These are phyloP conservation scores for Cystobasidium onofrii DNA, from an alignment of 768 basidiomycete species.

Conservation along the genomic window DNA sequence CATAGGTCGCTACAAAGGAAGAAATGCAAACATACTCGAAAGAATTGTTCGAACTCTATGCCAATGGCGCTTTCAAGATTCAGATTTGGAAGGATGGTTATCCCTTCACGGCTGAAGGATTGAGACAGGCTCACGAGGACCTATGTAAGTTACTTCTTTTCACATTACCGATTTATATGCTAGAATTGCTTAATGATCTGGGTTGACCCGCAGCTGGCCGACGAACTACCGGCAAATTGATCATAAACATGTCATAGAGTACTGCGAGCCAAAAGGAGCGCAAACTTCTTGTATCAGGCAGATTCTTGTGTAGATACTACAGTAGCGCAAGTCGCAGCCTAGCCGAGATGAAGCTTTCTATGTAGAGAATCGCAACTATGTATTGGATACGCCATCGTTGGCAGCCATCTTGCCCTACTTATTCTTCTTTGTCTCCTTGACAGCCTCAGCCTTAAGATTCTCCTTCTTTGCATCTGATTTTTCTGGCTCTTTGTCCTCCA, in stretches of 20 bases:
- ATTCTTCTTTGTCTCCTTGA: conserved; percentile 24
- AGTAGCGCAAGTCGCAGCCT: too few species aligned
- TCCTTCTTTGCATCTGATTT: conserved; percentile 18
- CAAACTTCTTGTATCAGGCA: too few species aligned
- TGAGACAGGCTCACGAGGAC: conserved; percentile 67
- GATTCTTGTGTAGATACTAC: too few species aligned
- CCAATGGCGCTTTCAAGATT: conserved; percentile 59
- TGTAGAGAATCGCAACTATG: too few species aligned
- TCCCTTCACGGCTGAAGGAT: conserved; percentile 71
- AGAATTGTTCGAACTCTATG: conserved; percentile 58
- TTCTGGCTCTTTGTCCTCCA: conserved; percentile 31
- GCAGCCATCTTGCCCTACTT: not conserved
- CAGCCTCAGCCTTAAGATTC: conserved; percentile 9
- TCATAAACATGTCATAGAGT: conserved; percentile 51
- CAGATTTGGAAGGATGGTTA: conserved; percentile 58
- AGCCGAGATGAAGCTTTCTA: too few species aligned
- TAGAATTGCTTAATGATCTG: not conserved
- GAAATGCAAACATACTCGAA: conserved; percentile 62
- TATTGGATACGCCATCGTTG: too few species aligned
- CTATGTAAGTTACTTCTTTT: conserved; percentile 47
- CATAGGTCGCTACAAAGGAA: conserved; percentile 53
- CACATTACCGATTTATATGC: not conserved
- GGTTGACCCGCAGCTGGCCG: conserved; percentile 50
- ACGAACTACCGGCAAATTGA: conserved; percentile 73
- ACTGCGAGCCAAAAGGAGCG: too few species aligned